A percentile compares a stretch with the other conserved stretches of the same genome.
Evolutionary conservation across 1,284 basidiomycete genomes (phyloP).

Genomic region (Ceratobasidium sp.): DNA sequence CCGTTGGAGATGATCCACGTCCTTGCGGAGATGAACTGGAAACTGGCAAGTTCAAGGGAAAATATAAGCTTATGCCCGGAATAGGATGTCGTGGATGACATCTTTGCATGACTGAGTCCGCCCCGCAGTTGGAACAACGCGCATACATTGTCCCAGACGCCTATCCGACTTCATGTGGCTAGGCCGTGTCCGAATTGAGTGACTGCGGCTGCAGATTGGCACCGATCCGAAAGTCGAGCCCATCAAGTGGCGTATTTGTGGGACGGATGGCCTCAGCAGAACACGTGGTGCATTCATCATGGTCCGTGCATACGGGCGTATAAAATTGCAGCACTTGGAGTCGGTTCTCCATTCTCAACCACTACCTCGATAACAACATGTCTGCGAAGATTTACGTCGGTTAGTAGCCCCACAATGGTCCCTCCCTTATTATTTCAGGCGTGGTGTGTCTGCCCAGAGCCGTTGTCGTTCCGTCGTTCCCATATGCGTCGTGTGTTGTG

Average conservation of each 20-base stretch:
- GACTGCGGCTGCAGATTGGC: not conserved
- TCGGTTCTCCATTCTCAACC: not conserved
- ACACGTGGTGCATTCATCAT: conserved; percentile 8
- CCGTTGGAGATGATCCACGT: too few relatives aligned
- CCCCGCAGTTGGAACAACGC: conserved; percentile 15
- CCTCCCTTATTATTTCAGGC: conserved; percentile 6
- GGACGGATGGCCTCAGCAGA: not conserved
- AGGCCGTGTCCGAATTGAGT: not conserved
- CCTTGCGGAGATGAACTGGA: too few relatives aligned
- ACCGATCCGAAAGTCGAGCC: not conserved
- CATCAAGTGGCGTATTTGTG: conserved; percentile 17
- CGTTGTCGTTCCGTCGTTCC: conserved; percentile 29
- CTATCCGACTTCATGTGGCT: not conserved
- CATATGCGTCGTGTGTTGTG: conserved; percentile 24
- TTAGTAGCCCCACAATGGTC: conserved; percentile 29
- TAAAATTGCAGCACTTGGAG: conserved; percentile 11
- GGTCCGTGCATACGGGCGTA: conserved; percentile 23
- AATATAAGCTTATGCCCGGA: not conserved
- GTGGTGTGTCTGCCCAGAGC: conserved; percentile 22
- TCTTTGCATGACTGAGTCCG: not conserved
- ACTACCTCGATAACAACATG: conserved; percentile 15
- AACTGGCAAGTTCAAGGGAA: not conserved
- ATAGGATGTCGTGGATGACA: not conserved
- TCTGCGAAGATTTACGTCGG: conserved; percentile 37
- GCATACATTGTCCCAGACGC: not conserved